These are phyloP conservation scores for Cadophora luteo-olivacea DNA, from an alignment of 2,329 filamentous ascomycete species.

Conservation along the genomic window DNA sequence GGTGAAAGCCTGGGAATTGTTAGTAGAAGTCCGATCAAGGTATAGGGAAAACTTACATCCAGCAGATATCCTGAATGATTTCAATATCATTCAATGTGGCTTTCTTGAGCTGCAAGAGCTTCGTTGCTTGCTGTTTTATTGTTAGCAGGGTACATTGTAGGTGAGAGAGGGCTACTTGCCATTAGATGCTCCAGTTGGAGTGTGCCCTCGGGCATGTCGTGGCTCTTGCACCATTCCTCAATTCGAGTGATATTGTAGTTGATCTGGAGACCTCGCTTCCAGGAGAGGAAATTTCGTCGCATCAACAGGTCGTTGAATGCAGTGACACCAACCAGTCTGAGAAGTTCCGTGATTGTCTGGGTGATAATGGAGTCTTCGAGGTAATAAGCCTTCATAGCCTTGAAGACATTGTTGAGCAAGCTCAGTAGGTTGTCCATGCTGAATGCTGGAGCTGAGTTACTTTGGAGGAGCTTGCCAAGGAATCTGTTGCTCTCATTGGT, in stretches of 20 bases:
- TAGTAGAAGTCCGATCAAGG: slow-evolving; percentile 14
- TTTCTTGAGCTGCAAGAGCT: slow-evolving; percentile 98
- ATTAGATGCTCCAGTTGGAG: slow-evolving; percentile 97
- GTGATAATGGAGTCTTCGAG: slow-evolving; percentile 95
- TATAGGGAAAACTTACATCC: slow-evolving; percentile 76
- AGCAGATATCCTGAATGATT: slow-evolving; percentile 99
- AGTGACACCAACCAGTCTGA: slow-evolving; percentile 92
- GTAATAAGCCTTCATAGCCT: slow-evolving; percentile 98
- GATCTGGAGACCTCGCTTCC: slow-evolving; percentile 99
- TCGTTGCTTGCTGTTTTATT: slow-evolving; percentile 82
- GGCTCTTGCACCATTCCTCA: slow-evolving; percentile 99
- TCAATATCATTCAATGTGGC: slow-evolving; percentile 98
- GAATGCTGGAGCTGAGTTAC: slow-evolving; percentile 90
- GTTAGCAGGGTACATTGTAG: slow-evolving; percentile 41
- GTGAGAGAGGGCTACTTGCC: slow-evolving; percentile 58
- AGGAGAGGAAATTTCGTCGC: slow-evolving; percentile 97
- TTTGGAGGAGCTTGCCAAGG: slow-evolving; percentile 93
- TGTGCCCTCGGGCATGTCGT: slow-evolving; percentile 98
- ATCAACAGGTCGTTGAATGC: slow-evolving; percentile 98
- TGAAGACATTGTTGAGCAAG: slow-evolving; percentile 95
- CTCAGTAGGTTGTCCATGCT: slow-evolving; percentile 99
- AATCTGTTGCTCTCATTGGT: slow-evolving; percentile 99
- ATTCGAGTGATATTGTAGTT: slow-evolving; percentile 99
- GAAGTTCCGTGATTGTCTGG: slow-evolving; percentile 92
- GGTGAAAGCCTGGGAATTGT: slow-evolving; percentile 76